Base-by-base conservation (phyloP, 106 monocot species). In the Acanthochlamys bracteata region DNA sequence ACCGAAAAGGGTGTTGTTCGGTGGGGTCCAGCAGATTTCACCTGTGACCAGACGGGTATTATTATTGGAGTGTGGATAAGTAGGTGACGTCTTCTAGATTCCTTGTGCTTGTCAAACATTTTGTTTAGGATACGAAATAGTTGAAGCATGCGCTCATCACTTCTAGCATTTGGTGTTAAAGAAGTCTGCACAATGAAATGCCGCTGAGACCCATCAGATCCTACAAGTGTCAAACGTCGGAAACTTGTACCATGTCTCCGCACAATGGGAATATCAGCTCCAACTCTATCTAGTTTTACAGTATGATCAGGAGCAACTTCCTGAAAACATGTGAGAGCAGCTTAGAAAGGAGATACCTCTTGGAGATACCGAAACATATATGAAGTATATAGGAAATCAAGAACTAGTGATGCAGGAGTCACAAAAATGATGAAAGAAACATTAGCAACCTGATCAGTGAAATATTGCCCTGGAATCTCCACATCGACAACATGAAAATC, bases 1-100 rank as follows among this genome's bases (percentile, higher is more conserved):
- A n/a, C n/a, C n/a, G n/a, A n/a, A n/a, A n/a, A n/a, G n/a, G n/a
- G n/a, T n/a, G n/a, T n/a, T n/a, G n/a, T n/a, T n/a, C n/a, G n/a
- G n/a, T n/a, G n/a, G n/a, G n/a, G n/a, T n/a, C n/a, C n/a, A n/a
- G n/a, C n/a, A n/a, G n/a, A 22, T 24, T 62, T 57, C 53, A 98
- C 96, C 88, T 98, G 96, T 57, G 98, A 89, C 98, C 98, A 98
- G 72, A 98, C 98, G 56, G 98, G 98, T 74, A 98, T 92, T 11
- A 98, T 98, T 62, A 98, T 98, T 57, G 98, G 98, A 17, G 98
- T 98, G 54, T 98, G 79, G 57, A 92, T 98, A 47, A 73, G 70
- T 39, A 98, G 66, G 71, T 98, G 79, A 14, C 98, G 88, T 7
- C 83, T 82, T 61, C 98, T 78, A 26, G 98, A 92, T 77, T 98